Conservation (phyloP, 495 filamentous ascomycete species). For the Annulohypoxylon moriforme region DNA sequence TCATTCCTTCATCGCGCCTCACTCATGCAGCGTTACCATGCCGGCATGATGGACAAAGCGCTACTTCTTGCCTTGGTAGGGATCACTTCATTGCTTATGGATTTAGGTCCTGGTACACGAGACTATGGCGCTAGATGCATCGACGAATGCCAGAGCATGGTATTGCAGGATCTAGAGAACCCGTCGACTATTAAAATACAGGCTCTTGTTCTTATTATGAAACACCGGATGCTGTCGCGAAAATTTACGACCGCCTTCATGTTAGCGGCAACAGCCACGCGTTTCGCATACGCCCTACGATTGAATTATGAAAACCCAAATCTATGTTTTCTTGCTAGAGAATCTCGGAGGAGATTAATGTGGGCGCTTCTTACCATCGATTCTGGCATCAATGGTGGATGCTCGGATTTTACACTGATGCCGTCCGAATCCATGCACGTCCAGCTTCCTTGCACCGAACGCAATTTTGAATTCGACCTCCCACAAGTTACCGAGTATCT, state of each 20-base stretch:
- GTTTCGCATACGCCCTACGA: constrained; percentile 60
- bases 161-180: constrained; percentile 58
- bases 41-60: constrained; percentile 59
- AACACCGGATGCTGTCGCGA: constrained; percentile 60
- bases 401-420: constrained; percentile 60
- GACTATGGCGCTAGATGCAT: constrained; percentile 60
- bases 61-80: constrained; percentile 61
- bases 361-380: constrained; percentile 65
- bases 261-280: constrained; percentile 58
- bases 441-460: constrained; percentile 63
- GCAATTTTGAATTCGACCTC: constrained; percentile 64
- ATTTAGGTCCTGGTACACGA: constrained; percentile 55
- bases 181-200: constrained; percentile 61
- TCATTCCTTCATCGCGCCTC: constrained; percentile 63
- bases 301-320: constrained; percentile 61
- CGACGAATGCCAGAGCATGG: constrained; percentile 57
- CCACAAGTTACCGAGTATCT: constrained; percentile 60
- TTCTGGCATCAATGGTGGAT: constrained; percentile 57
- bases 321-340: constrained; percentile 61
- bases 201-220: constrained; percentile 60
- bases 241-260: constrained; percentile 61
- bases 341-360: constrained; percentile 63
- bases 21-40: constrained; percentile 62
- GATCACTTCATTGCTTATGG: constrained; percentile 58
- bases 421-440: constrained; percentile 57